Percentiles rank a stretch among this genome's conserved stretches.
Evolutionary conservation across 2,329 filamentous ascomycete species (phyloP).

Genomic region (Hypoxylon sp.): DNA sequence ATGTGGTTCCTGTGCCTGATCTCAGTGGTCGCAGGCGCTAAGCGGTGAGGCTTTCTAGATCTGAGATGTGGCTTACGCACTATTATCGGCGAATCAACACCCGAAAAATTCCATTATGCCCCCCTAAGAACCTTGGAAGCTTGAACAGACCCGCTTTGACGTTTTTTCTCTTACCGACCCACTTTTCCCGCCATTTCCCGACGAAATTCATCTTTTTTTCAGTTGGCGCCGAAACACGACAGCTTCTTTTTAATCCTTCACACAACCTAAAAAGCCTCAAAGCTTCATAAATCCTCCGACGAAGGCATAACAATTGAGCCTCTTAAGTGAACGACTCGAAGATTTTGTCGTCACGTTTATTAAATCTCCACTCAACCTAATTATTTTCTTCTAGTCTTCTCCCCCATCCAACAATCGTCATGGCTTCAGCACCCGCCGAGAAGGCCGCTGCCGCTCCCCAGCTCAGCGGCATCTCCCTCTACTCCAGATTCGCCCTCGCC

Average conservation of each 20-base stretch:
- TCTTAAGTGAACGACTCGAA: conserved; percentile 31
- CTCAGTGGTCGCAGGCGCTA: conserved; percentile 40
- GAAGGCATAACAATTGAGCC: conserved; percentile 37
- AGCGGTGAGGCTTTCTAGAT: conserved; percentile 29
- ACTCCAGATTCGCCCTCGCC: conserved; percentile 96
- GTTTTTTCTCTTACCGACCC: conserved; percentile 27
- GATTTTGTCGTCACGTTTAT: conserved; percentile 25
- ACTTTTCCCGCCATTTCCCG: conserved; percentile 44
- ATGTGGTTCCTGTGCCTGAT: conserved; percentile 36
- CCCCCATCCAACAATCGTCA: conserved; percentile 32
- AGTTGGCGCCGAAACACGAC: conserved; percentile 36
- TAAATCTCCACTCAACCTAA: conserved; percentile 50
- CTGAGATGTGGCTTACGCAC: conserved; percentile 35
- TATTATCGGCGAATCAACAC: conserved; percentile 40
- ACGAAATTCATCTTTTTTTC: conserved; percentile 41
- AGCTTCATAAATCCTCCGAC: conserved; percentile 25
- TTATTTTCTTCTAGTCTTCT: conserved; percentile 30
- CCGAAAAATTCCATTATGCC: conserved; percentile 33
- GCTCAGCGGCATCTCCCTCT: conserved; percentile 68
- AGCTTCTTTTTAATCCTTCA: conserved; percentile 41
- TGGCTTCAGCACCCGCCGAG: conserved; percentile 48
- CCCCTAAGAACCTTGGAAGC: not conserved
- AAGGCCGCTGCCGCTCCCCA: conserved; percentile 48
- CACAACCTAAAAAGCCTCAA: conserved; percentile 49
- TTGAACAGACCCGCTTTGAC: conserved; percentile 21